Percentiles rank a stretch among this genome's conserved stretches.
These are phyloP conservation scores for Amanita pallidorosea DNA, from an alignment of 768 basidiomycete species.

Conservation along the genomic window DNA sequence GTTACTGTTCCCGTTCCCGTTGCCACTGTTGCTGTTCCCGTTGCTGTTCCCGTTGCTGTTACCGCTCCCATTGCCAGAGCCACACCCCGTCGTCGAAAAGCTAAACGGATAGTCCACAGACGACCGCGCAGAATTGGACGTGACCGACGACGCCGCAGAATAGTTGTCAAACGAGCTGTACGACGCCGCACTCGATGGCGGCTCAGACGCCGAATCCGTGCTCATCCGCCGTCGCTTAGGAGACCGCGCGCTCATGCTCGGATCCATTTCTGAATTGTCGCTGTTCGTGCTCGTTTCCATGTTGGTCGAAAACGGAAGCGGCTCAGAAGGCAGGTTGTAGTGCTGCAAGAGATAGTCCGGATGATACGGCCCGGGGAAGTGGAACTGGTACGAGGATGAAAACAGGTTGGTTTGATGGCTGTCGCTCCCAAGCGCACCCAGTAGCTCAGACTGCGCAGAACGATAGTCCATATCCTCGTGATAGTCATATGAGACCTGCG, in stretches of 20 bases:
- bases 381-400: constrained; percentile 24
- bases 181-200: constrained; percentile 53
- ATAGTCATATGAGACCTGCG: constrained; percentile 42
- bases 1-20: constrained; percentile 18
- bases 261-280: constrained; percentile 35
- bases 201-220: constrained; percentile 38
- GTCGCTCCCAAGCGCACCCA: constrained; percentile 31
- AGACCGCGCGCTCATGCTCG: constrained; percentile 32
- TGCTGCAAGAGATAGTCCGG: constrained; percentile 58
- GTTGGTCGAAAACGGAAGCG: constrained; percentile 37
- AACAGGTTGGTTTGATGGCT: constrained; percentile 14
- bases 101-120: constrained; percentile 65
- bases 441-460: constrained; percentile 39
- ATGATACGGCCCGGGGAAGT: constrained; percentile 65
- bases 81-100: constrained; percentile 23
- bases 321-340: constrained; percentile 34
- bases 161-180: constrained; percentile 57
- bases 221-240: constrained; percentile 70
- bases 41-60: constrained; percentile 8
- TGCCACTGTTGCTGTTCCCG: not conserved
- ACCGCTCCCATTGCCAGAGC: not conserved
- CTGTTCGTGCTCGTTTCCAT: not conserved
- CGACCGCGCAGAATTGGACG: constrained; percentile 44
- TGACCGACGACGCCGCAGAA: constrained; percentile 43
- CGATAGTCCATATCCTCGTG: constrained; percentile 31